Evolutionary conservation across 2,329 filamentous ascomycete genomes (phyloP).

Genomic region (Fusarium sp.): DNA sequence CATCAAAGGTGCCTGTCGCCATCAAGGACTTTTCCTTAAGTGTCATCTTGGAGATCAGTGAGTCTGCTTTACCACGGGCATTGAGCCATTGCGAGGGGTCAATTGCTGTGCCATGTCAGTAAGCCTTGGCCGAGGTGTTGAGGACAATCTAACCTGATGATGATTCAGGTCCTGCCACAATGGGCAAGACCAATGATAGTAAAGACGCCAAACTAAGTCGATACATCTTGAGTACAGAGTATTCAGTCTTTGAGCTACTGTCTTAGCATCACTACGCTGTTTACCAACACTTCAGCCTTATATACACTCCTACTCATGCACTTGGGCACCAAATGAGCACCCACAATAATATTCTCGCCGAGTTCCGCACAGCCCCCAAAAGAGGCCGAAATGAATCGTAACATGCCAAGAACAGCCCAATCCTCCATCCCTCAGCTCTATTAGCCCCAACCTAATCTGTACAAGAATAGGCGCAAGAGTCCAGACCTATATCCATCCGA

Average conservation of each 20-base stretch:
- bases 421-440: background rate
- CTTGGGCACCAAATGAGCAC: accelerated
- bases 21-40: slow-evolving; percentile 46
- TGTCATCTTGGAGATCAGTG: slow-evolving; percentile 38
- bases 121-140: accelerated
- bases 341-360: background rate
- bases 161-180: background rate
- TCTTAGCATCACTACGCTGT: accelerated
- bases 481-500: accelerated
- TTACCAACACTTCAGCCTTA: background rate
- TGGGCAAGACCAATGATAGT: background rate
- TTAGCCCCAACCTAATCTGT: background rate
- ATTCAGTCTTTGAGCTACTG: background rate
- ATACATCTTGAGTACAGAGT: background rate
- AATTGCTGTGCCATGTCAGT: background rate
- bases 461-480: background rate
- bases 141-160: background rate
- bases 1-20: slow-evolving; percentile 47
- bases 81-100: background rate
- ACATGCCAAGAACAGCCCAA: background rate
- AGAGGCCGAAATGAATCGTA: background rate
- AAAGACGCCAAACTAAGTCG: background rate
- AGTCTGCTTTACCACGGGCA: background rate
- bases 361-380: background rate
- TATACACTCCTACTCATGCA: background rate